Evolutionary conservation across 352 stramenopile genomes (phyloP).

Genomic region (Saprolegnia parasitica): DNA sequence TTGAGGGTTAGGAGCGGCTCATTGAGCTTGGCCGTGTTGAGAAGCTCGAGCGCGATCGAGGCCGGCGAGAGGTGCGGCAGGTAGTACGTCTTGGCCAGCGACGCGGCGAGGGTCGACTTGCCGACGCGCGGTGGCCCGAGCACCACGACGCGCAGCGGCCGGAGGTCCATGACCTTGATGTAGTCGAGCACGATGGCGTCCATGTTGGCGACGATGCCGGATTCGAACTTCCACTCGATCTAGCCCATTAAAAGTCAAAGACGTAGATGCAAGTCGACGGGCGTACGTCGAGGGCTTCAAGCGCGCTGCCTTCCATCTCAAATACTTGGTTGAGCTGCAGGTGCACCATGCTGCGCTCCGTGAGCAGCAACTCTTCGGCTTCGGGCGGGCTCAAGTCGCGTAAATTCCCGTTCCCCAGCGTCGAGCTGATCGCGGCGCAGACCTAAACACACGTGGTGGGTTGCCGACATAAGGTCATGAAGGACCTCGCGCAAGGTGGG

Average conservation of each 20-base stretch:
- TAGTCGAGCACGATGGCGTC: constrained; percentile 69
- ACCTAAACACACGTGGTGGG: constrained; percentile 13
- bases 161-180: constrained; percentile 64
- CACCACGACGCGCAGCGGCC: constrained; percentile 62
- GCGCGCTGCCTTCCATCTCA: constrained; percentile 34
- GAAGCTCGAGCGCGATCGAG: constrained; percentile 46
- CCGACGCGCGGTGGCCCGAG: constrained; percentile 59
- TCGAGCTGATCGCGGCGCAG: constrained; percentile 18
- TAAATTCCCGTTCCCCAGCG: constrained; percentile 6
- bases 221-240: constrained; percentile 51
- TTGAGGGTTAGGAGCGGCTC: constrained; percentile 27
- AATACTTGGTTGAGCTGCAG: constrained; percentile 75
- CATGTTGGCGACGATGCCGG: constrained; percentile 58
- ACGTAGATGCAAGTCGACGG: not conserved
- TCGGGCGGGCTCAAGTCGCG: constrained; percentile 16
- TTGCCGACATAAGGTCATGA: not conserved
- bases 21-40: constrained; percentile 29
- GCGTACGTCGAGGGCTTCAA: constrained; percentile 28
- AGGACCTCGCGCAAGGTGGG: constrained; percentile 54
- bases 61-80: constrained; percentile 54
- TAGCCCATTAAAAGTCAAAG: too few species aligned
- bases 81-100: constrained; percentile 66
- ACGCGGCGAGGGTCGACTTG: constrained; percentile 52
- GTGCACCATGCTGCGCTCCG: constrained; percentile 34
- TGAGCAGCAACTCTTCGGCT: constrained; percentile 13